Base-by-base conservation (phyloP, 139 green algal species). In the Eudorina sp. region DNA sequence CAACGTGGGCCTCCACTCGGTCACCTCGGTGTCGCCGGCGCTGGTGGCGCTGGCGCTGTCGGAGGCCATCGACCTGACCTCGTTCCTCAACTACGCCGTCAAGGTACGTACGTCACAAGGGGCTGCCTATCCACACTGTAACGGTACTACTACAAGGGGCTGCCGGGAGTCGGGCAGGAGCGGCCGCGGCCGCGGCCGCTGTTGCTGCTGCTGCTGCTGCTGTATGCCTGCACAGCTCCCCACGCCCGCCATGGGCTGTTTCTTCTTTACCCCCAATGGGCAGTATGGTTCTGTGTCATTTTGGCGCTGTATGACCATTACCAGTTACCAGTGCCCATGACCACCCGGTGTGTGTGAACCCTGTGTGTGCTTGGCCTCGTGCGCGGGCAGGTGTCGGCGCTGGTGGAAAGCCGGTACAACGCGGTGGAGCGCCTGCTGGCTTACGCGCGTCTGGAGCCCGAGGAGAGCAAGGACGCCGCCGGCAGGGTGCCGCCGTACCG, bases 341-440 rank as follows among this genome's bases (percentile, higher is more conserved):
- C n/a, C n/a, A n/a, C n/a, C n/a, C n/a, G n/a, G n/a, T n/a, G n/a
- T n/a, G n/a, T n/a, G n/a, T n/a, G n/a, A n/a, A n/a, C n/a, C n/a
- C n/a, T n/a, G n/a, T n/a, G n/a, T n/a, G n/a, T n/a, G n/a, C n/a
- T n/a, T n/a, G 51, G 13, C 51, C 51, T 58, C 51, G 13, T 16
- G 51, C 51, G 58, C 58, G 18, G 11, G 18, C 45, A 89, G 84
- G 70, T 84, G 8, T 75, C 70, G 13, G 93, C 95, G 64, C 91
- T 94, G 88, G 93, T 97, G 45, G 96, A 98, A 89, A 93, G 90
- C 41, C 92, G 96, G 21, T 96, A 97, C 89, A 98, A 98, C 86
- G 92, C 92, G 1, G 95, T 98, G 36, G 96, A 98, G 89, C 90
- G 96, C 0, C 83, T 98, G 25, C 53, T 94, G 31, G 83, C 90